A percentile compares a stretch with the other conserved stretches of the same genome.
phyloP scores from a whole-genome alignment of 2,329 filamentous ascomycete genomes.

The Lecanicillium sp. region DNA sequence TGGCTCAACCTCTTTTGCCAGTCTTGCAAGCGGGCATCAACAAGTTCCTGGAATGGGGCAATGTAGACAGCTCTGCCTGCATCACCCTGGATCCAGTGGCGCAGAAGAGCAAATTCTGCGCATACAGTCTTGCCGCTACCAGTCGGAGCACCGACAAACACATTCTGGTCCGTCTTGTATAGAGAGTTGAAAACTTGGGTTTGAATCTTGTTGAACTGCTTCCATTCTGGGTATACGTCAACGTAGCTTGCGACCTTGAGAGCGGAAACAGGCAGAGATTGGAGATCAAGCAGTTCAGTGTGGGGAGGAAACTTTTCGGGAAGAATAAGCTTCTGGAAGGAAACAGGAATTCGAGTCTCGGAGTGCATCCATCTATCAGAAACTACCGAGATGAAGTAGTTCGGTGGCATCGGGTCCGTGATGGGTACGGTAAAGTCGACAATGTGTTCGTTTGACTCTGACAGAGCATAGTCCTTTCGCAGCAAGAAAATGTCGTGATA shows the following conservation, averaged over 20 bases:
- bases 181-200: slow-evolving; percentile 95
- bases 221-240: slow-evolving; percentile 73
- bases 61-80: slow-evolving; percentile 80
- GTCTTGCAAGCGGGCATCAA: slow-evolving; percentile 72
- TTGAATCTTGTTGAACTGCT: slow-evolving; percentile 93
- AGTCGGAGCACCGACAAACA: slow-evolving; percentile 85
- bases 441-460: slow-evolving; percentile 85
- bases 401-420: slow-evolving; percentile 94
- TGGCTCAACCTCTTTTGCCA: slow-evolving; percentile 72
- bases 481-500: slow-evolving; percentile 93
- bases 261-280: slow-evolving; percentile 81
- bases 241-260: slow-evolving; percentile 80
- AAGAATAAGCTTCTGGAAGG: slow-evolving; percentile 89
- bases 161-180: slow-evolving; percentile 85
- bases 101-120: slow-evolving; percentile 85
- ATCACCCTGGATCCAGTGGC: slow-evolving; percentile 61
- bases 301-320: slow-evolving; percentile 94
- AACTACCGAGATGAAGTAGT: slow-evolving; percentile 93
- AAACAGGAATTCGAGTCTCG: slow-evolving; percentile 85
- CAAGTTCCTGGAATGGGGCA: slow-evolving; percentile 86
- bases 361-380: slow-evolving; percentile 99
- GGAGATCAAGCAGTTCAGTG: slow-evolving; percentile 84
- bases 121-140: slow-evolving; percentile 96
- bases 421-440: slow-evolving; percentile 96
- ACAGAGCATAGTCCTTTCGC: slow-evolving; percentile 76